phyloP scores from a whole-genome alignment of 441 rosid genomes.

The Sinapis alba region DNA sequence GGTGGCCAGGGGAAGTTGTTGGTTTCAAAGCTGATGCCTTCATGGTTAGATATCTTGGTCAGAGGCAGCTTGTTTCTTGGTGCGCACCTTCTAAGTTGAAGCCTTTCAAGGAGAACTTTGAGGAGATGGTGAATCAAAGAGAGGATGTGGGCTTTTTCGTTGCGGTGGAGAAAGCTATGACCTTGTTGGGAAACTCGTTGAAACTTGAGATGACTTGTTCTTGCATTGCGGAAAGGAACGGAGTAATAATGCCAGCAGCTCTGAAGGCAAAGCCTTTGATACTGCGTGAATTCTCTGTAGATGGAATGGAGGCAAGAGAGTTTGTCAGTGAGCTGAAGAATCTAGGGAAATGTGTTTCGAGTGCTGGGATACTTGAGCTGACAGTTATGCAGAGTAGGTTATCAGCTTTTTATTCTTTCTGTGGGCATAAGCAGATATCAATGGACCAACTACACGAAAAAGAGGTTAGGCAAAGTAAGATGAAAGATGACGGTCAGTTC shows the following conservation, averaged over 20 bases:
- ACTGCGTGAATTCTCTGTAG: slow-evolving; percentile 48
- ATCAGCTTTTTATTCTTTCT: slow-evolving; percentile 58
- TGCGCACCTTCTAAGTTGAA: slow-evolving; percentile 54
- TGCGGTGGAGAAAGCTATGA: slow-evolving; percentile 69
- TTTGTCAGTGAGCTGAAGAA: slow-evolving; percentile 58
- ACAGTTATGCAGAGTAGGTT: slow-evolving; percentile 49
- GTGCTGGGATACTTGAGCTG: slow-evolving; percentile 55
- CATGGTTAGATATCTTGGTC: slow-evolving; percentile 59
- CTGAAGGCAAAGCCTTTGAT: slow-evolving; percentile 39
- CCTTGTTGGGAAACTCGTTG: slow-evolving; percentile 60
- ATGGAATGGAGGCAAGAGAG: slow-evolving; percentile 54
- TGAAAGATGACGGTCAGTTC: slow-evolving; percentile 44
- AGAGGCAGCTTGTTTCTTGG: slow-evolving; percentile 56
- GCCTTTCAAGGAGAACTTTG: slow-evolving; percentile 68
- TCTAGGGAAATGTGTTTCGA: slow-evolving; percentile 48
- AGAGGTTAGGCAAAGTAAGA: slow-evolving; percentile 38
- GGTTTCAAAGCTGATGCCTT: slow-evolving; percentile 47
- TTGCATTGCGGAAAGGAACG: slow-evolving; percentile 32
- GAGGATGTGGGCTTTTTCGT: slow-evolving; percentile 51
- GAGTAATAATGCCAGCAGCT: not conserved
- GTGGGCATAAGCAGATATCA: slow-evolving; percentile 62
- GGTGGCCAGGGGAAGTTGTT: slow-evolving; percentile 90
- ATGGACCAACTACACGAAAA: slow-evolving; percentile 46
- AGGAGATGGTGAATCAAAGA: slow-evolving; percentile 45
- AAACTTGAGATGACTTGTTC: slow-evolving; percentile 62